Percentiles rank a stretch among this genome's conserved stretches.
Conservation (phyloP, 176 grass and related monocot species). For the Elymus sibiricus region DNA sequence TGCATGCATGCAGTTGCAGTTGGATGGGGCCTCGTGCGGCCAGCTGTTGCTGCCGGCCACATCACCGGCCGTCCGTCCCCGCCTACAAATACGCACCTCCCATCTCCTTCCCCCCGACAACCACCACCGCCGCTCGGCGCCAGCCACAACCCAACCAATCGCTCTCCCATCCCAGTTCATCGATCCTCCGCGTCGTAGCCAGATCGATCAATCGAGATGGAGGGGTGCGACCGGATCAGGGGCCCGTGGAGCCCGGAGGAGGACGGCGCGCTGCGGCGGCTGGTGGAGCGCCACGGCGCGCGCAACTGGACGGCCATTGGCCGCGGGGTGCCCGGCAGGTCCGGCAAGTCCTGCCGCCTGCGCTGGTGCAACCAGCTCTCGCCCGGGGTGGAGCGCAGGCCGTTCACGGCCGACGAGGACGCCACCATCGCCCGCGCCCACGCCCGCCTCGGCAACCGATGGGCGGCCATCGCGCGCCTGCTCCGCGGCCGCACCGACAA, state of each 20-base stretch:
- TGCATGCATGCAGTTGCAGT: background rate
- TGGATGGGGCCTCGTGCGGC: background rate
- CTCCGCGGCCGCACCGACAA: slow-evolving; percentile 92
- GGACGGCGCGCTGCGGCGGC: slow-evolving; percentile 65
- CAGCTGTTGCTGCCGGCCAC: slow-evolving; percentile 31
- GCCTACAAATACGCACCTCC: background rate
- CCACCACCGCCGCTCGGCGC: background rate
- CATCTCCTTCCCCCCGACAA: background rate
- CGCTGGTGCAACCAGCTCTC: slow-evolving; percentile 97
- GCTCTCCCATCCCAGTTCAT: background rate
- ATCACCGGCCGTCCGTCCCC: slow-evolving; percentile 22
- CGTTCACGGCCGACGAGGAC: slow-evolving; percentile 78
- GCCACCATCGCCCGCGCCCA: slow-evolving; percentile 65
- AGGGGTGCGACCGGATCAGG: slow-evolving; percentile 51
- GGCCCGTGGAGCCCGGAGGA: slow-evolving; percentile 92
- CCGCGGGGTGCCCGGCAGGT: slow-evolving; percentile 58
- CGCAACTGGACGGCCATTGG: slow-evolving; percentile 95
- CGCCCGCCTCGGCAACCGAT: slow-evolving; percentile 65
- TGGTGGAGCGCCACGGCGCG: slow-evolving; percentile 76
- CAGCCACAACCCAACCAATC: background rate
- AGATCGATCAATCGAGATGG: background rate
- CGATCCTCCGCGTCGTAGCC: background rate
- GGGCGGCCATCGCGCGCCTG: slow-evolving; percentile 88
- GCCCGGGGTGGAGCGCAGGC: slow-evolving; percentile 83
- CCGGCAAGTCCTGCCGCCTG: slow-evolving; percentile 90